Evolutionary conservation across 176 grass and related monocot genomes (phyloP), one percentile per base, ranked within the genome.

Genomic region (Pontederia paniculata): DNA sequence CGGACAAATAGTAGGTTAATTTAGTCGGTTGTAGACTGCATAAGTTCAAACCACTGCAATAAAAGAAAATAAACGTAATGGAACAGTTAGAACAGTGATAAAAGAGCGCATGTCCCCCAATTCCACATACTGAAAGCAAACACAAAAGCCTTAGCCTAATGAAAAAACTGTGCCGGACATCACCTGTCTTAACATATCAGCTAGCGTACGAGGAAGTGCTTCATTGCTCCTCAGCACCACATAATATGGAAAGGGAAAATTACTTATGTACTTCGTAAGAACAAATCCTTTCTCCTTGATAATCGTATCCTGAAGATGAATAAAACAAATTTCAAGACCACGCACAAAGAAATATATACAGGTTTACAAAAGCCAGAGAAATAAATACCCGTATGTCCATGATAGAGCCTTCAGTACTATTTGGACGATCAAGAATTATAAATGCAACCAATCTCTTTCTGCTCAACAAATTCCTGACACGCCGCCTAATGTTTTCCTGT

Each of bases 151-250:
- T n/a, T n/a, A n/a, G n/a, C n/a, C n/a, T 16, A 4, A 22, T 14
- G 17, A 8, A 16, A n/a, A 21, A 37, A 59, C 16, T 17, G 12
- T 6, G 41, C 0, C 9, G 44, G 15, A 45, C 17, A 51, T 68
- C 78, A 97, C 91, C 86, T 97, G 86, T 97, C 91, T 83, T 44
- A 90, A 57, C 52, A 97, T 76, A 68, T 97, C 91, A 58, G 86
- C 86, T 58, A 97, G 59, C 17, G 91, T 90, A 21, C 77, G 82
- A 60, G 91, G 91, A 81, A 97, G 83, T 9, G 77, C 77, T 79
- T 97, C 83, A 10, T 84, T 89, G 59, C 87, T 87, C 65, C 80
- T 81, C 72, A 90, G 76, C 46, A 81, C 71, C 21, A 90, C 77
- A 66, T 97, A 90, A 43, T 84, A 97, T 16, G 86, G 91, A 66